These are phyloP conservation scores for Ceratocystis huliohia DNA, from an alignment of 2,329 filamentous ascomycete species.

Conservation along the genomic window DNA sequence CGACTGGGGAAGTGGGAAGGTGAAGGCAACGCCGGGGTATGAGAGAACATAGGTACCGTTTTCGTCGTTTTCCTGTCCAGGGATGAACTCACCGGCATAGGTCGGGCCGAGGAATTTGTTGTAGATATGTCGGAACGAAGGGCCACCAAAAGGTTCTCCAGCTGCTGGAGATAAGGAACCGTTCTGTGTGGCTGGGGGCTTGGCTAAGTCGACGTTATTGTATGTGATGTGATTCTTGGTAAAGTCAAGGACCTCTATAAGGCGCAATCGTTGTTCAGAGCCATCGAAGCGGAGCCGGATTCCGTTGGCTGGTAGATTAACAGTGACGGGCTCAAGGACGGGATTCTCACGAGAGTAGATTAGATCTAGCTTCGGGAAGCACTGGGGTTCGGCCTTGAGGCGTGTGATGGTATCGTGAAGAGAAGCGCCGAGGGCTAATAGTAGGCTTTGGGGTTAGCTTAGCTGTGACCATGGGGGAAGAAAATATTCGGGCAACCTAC, in stretches of 20 bases:
- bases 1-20: slow-evolving; percentile 63
- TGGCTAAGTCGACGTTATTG: slow-evolving; percentile 65
- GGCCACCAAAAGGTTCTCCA: slow-evolving; percentile 39
- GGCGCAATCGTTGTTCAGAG: slow-evolving; percentile 74
- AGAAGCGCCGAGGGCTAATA: slow-evolving; percentile 70
- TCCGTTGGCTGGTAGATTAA: slow-evolving; percentile 73
- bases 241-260: slow-evolving; percentile 88
- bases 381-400: slow-evolving; percentile 73
- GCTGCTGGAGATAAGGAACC: slow-evolving; percentile 25
- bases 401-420: slow-evolving; percentile 80
- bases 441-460: not conserved
- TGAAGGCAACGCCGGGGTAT: slow-evolving; percentile 88
- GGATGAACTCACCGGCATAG: slow-evolving; percentile 83
- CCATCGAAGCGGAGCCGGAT: slow-evolving; percentile 87
- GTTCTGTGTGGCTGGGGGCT: slow-evolving; percentile 33
- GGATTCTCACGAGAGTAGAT: slow-evolving; percentile 66
- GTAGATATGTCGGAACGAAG: slow-evolving; percentile 80
- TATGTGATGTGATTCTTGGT: slow-evolving; percentile 72
- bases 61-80: slow-evolving; percentile 30
- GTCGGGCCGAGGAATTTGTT: slow-evolving; percentile 86
- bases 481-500: slow-evolving; percentile 25
- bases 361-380: slow-evolving; percentile 72
- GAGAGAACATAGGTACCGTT: slow-evolving; percentile 77
- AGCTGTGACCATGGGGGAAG: not conserved
- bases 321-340: slow-evolving; percentile 58